These are phyloP conservation scores for Candida chilensis DNA, from an alignment of 805 yeast genomes.

Conservation along the genomic window DNA sequence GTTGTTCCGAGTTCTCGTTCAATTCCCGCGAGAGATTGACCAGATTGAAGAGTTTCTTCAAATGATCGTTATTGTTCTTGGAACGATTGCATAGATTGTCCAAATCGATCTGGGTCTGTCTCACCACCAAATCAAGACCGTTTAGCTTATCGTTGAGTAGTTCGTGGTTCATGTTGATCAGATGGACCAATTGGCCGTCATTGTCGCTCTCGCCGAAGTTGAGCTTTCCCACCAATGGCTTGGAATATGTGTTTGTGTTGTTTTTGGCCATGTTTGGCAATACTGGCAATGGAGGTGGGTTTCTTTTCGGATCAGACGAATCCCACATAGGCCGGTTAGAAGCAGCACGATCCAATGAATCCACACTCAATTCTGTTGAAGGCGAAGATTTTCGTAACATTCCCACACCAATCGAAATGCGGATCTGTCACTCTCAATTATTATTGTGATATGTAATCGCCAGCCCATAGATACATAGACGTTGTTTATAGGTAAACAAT, in stretches of 20 bases:
- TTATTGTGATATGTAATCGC: no score
- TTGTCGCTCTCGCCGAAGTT: background rate
- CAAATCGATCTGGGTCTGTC: conserved; percentile 1
- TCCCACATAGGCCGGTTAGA: conserved; percentile 30
- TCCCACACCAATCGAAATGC: no score
- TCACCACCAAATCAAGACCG: background rate
- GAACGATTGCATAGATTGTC: conserved; percentile 1
- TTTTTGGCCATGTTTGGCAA: conserved; percentile 27
- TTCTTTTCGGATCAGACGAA: conserved; percentile 25
- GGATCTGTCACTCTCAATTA: no score
- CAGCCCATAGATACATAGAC: no score
- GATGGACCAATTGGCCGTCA: background rate
- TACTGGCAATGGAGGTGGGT: conserved; percentile 30
- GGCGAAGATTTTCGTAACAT: no score
- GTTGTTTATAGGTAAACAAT: no score
- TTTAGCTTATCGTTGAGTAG: background rate
- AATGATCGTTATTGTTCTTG: conserved; percentile 1
- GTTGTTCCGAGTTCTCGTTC: background rate
- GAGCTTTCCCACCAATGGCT: conserved; percentile 1
- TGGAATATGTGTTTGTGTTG: no score
- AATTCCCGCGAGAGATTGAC: background rate
- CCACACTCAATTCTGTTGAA: no score
- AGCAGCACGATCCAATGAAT: no score
- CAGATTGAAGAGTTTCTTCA: background rate
- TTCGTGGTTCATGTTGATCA: background rate